phyloP scores from a whole-genome alignment of 371 early-diverging fungal genomes.

The Rhizopus stolonifer region DNA sequence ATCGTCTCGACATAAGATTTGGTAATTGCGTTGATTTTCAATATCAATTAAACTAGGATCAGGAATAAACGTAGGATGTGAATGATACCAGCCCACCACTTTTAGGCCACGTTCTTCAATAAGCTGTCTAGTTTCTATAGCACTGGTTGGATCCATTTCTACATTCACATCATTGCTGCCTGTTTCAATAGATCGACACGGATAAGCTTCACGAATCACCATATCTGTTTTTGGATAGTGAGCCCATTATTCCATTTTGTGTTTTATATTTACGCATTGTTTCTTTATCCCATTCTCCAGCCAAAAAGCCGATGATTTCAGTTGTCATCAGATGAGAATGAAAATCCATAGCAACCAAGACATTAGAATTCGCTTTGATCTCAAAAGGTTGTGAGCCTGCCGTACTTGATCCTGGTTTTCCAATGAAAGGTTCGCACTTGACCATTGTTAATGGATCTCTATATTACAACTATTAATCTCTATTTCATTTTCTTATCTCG shows the following conservation, averaged over 20 bases:
- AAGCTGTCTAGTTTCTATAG: constrained; percentile 71
- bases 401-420: constrained; percentile 66
- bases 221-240: too few relatives aligned
- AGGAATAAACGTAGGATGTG: constrained; percentile 79
- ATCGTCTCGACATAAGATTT: constrained; percentile 63
- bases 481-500: background rate
- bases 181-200: constrained; percentile 72
- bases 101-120: constrained; percentile 70
- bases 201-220: constrained; percentile 63
- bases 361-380: constrained; percentile 72
- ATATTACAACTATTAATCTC: background rate
- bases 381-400: constrained; percentile 78
- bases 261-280: constrained; percentile 34
- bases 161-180: constrained; percentile 80
- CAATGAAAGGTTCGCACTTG: constrained; percentile 75
- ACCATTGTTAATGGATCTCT: constrained; percentile 82
- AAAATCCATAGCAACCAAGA: constrained; percentile 81
- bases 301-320: constrained; percentile 86
- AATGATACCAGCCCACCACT: constrained; percentile 91
- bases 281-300: constrained; percentile 70
- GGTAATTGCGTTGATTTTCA: constrained; percentile 83
- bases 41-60: constrained; percentile 78
- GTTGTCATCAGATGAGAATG: constrained; percentile 85
- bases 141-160: constrained; percentile 86
- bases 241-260: background rate